Conservation (phyloP, 169 alveolate genomes). For the Plasmodium falciparum region DNA sequence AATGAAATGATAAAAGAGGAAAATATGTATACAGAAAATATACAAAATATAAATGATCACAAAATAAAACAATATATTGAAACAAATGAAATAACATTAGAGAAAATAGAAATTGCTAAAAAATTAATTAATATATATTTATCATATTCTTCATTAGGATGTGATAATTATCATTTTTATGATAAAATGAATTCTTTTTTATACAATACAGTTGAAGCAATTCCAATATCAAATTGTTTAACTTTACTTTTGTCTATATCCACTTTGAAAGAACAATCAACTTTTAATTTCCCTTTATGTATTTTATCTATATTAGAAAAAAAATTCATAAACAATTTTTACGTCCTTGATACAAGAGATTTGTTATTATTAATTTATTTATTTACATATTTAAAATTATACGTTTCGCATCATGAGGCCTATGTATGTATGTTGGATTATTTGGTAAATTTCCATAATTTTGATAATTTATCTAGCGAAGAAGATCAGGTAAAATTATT, state of each 20-base stretch:
- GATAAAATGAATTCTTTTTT: slow-evolving; percentile 45
- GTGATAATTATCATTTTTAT: slow-evolving; percentile 39
- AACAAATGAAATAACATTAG: neutral
- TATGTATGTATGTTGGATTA: slow-evolving; percentile 50
- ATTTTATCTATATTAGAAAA: slow-evolving; percentile 54
- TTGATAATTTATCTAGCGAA: neutral
- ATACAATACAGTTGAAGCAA: slow-evolving; percentile 18
- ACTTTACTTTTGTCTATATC: slow-evolving; percentile 37
- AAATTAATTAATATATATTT: slow-evolving; percentile 63
- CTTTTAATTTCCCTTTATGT: slow-evolving; percentile 72
- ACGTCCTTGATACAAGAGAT: slow-evolving; percentile 42
- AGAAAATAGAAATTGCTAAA: slow-evolving; percentile 32
- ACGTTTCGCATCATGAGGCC: slow-evolving; percentile 21
- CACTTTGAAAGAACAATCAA: slow-evolving; percentile 29
- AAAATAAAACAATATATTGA: no score
- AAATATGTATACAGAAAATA: no score
- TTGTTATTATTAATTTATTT: slow-evolving; percentile 45
- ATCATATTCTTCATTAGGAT: slow-evolving; percentile 41
- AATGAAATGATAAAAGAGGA: neutral
- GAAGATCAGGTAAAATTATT: slow-evolving; percentile 40
- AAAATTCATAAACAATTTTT: slow-evolving; percentile 31
- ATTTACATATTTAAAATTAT: slow-evolving; percentile 44
- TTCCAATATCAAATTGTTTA: slow-evolving; percentile 36
- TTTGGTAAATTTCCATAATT: slow-evolving; percentile 17
- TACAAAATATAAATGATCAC: no score